Base-by-base conservation (phyloP, 2,329 filamentous ascomycete species). In the Orbilia blumenaviensis region DNA sequence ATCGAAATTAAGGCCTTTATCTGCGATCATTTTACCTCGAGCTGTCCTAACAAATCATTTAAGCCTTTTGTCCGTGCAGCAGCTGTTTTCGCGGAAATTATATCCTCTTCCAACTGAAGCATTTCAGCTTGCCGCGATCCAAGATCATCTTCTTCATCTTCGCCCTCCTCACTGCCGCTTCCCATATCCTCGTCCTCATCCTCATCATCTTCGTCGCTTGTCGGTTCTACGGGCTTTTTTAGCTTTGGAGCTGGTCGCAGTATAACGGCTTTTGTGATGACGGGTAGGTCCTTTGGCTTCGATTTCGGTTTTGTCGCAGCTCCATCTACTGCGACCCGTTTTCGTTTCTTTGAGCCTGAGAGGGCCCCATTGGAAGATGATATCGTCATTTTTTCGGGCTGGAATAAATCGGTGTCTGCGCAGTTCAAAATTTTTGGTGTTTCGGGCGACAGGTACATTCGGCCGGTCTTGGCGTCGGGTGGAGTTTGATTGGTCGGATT, bases 81-180 rank as follows among this genome's bases (percentile, higher is more conserved):
- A 96, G 86, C 96, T 96, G 83, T 97, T 88, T 83, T 93, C 92
- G 93, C 96, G 82, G 95, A 90, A 77, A 93, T 84, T 66, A 98
- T 93, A 69, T 92, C 90, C 78, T 88, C 86, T 84, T 97, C 94
- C 66, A 97, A 87, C 64, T 88, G 84, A 44, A 94, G 84, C 73
- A 97, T 92, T 78, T 89, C 87, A 67, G 88, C 86, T 81, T 90
- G 87, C 14, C 34, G 36, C 9, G 36, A 27, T 16, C 66, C 66
- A 27, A 72, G 61, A 14, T 32, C 48, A 27, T 76, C 48, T 4
- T 61, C 56, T 4, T 66, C 64, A 5, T 23, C 42, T 12, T 66
- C 64, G 5, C n/a, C 42, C 5, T 64, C 64, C 14, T 77, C 73
- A 16, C 64, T 69, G 25, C 36, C 66, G 18, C 60, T 72, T 29